Percentiles rank a stretch among this genome's conserved stretches.
Conservation (phyloP, 2,329 filamentous ascomycete genomes). For the Cladosporium halotolerans region DNA sequence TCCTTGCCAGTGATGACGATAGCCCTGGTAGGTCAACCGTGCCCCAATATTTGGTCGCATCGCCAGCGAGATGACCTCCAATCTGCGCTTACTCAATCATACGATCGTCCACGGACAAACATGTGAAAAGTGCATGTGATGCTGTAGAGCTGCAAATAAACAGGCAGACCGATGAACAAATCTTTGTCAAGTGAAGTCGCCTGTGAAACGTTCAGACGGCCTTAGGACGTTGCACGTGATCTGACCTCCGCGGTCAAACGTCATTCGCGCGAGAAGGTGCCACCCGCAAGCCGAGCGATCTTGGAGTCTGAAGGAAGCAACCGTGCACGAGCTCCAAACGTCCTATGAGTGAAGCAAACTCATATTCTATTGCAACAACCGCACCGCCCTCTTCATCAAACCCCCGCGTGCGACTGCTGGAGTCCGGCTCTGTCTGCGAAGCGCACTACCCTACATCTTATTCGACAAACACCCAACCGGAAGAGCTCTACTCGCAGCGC, state of each 20-base stretch:
- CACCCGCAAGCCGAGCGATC: neutral
- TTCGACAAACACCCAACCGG: neutral
- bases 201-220: too few relatives aligned
- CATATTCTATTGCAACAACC: neutral
- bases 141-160: too few relatives aligned
- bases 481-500: conserved; percentile 8
- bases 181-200: too few relatives aligned
- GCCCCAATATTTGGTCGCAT: too few relatives aligned
- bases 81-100: too few relatives aligned
- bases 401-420: neutral
- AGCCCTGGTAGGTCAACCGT: too few relatives aligned
- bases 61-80: too few relatives aligned
- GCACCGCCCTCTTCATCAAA: neutral
- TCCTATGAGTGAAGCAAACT: conserved; percentile 3
- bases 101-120: too few relatives aligned
- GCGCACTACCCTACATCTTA: too few relatives aligned
- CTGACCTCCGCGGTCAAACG: neutral
- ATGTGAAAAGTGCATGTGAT: too few relatives aligned
- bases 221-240: neutral
- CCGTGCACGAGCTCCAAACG: conserved; percentile 7
- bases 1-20: too few relatives aligned
- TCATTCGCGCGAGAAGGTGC: neutral
- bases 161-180: too few relatives aligned
- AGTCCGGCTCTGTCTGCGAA: neutral
- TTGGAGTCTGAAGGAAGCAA: conserved; percentile 9